Base-by-base conservation (phyloP, 1,139 yeast species). In the Diutina pseudorugosa region DNA sequence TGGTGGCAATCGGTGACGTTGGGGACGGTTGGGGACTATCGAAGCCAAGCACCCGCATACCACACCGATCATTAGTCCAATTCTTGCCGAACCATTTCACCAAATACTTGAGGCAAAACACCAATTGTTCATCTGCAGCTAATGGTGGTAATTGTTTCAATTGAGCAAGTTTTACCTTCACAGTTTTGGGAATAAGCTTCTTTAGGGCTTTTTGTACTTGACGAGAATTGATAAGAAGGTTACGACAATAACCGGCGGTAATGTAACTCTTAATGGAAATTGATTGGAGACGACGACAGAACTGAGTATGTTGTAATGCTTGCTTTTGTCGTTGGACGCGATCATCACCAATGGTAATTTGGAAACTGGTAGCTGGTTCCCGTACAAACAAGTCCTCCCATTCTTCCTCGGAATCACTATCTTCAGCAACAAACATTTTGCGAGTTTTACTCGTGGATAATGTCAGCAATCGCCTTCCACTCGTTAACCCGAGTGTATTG, bases 1-100 rank as follows among this genome's bases (percentile, higher is more conserved):
- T 51, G 16, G 56, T 52, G 2, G 57, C 42, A 14, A 60, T 58
- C 0, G 64, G 57, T 9, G 21, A 7, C 7, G 14, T 9, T 42
- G n/a, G 25, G 3, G 45, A 14, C 3, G 60, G 52, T 1, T 68
- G 53, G 23, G 59, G 58, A 4, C 58, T 55, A 6, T 70, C 64
- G 53, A 56, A 67, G 0, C 75, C 75, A 50, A 70, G 58, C 0
- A 69, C 70, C 36, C 75, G 52, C 7, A 70, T 51, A 0, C 75
- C 76, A 60, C 67, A 68, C 6, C 68, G 61, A 48, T 64, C 62
- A 16, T 69, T 61, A 55, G 68, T 65, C 56, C 61, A 71, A 54
- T 71, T 71, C 27, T 66, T 57, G n/a, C 73, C 55, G 53, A 70
- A 53, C 76, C 76, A 71, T 56, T 71, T 71, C 30, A 69, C 61